phyloP scores from a whole-genome alignment of 2,329 filamentous ascomycete species.

The Coniochaeta pulveracea region DNA sequence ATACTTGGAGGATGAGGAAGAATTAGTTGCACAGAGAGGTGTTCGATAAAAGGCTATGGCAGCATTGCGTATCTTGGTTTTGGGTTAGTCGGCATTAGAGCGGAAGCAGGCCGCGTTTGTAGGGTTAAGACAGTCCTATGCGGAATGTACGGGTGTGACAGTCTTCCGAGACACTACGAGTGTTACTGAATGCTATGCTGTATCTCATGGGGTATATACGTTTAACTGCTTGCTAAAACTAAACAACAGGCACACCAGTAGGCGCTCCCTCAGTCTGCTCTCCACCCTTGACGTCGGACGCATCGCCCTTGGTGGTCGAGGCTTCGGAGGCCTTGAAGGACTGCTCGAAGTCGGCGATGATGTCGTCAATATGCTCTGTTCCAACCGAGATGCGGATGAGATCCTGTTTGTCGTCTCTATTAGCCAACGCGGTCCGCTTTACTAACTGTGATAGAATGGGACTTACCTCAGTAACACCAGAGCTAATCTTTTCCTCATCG shows the following conservation, averaged over 20 bases:
- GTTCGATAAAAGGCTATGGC: too few relatives aligned
- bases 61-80: too few relatives aligned
- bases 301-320: slow-evolving; percentile 23
- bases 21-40: too few relatives aligned
- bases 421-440: background rate
- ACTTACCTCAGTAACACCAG: slow-evolving; percentile 66
- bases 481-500: slow-evolving; percentile 67
- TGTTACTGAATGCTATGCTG: background rate
- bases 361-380: slow-evolving; percentile 94
- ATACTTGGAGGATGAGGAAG: too few relatives aligned
- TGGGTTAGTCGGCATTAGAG: too few relatives aligned
- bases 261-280: slow-evolving; percentile 21
- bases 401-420: slow-evolving; percentile 38
- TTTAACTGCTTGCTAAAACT: slow-evolving; percentile 13
- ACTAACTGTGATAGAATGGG: background rate
- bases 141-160: too few relatives aligned
- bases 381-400: slow-evolving; percentile 92
- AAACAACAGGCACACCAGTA: slow-evolving; percentile 18
- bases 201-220: background rate
- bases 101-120: too few relatives aligned
- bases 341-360: slow-evolving; percentile 91
- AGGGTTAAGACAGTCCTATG: too few relatives aligned
- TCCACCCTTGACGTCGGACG: slow-evolving; percentile 21
- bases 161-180: too few relatives aligned
- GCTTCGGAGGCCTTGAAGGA: slow-evolving; percentile 57